Conservation (phyloP, 345 rosid genomes). For the Dipteronia dyeriana region DNA sequence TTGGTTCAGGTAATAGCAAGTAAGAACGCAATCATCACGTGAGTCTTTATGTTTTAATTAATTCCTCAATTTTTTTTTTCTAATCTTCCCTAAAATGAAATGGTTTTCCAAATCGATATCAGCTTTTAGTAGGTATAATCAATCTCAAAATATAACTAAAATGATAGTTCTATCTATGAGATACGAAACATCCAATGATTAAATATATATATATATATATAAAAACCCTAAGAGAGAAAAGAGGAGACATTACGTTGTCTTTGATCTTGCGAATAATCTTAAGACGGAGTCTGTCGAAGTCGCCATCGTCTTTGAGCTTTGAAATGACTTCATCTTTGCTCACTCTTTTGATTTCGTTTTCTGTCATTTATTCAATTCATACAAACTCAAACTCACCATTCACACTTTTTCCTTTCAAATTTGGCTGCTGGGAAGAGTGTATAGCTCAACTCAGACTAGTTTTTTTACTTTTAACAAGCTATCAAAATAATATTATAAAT, state of each 20-base stretch:
- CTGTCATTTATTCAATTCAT: not conserved
- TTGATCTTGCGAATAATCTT: slow-evolving; percentile 84
- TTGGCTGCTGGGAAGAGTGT: too few relatives aligned
- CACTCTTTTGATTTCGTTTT: slow-evolving; percentile 20
- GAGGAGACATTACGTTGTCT: slow-evolving; percentile 45
- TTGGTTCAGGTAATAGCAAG: not conserved
- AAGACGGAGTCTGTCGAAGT: slow-evolving; percentile 87
- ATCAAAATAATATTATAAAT: too few relatives aligned
- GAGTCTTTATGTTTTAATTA: not conserved
- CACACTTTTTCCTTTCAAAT: too few relatives aligned
- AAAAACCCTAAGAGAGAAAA: not conserved
- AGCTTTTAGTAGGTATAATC: too few relatives aligned
- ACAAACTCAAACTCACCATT: too few relatives aligned
- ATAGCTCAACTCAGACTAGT: too few relatives aligned
- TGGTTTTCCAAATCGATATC: not conserved
- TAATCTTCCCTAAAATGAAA: not conserved
- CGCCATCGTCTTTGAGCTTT: slow-evolving; percentile 85
- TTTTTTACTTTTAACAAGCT: too few relatives aligned
- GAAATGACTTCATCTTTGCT: slow-evolving; percentile 71
- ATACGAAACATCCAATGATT: too few relatives aligned
- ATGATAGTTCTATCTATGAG: too few relatives aligned
- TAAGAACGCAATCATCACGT: not conserved
- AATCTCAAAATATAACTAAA: too few relatives aligned
- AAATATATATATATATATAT: not conserved
- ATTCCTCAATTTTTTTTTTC: too few relatives aligned